Percentiles rank a stretch among this genome's conserved stretches.
phyloP scores from a whole-genome alignment of 305 asterid species.

The Fraxinus angustifolia region DNA sequence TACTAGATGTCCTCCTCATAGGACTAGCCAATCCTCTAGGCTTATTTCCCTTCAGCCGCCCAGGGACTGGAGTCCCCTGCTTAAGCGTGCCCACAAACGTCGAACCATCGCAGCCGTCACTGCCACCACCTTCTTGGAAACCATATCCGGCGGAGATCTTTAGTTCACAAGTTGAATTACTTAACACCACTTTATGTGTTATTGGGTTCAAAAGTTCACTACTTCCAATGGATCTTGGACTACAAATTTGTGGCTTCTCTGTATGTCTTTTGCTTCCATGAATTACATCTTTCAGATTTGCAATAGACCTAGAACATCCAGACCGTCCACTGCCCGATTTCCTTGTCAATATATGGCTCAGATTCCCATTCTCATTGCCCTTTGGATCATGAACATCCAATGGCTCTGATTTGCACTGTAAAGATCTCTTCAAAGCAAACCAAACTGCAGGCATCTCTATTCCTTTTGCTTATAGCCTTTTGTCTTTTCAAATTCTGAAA shows the following conservation, averaged over 20 bases:
- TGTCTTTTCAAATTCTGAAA: neutral
- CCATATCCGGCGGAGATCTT: slow-evolving; percentile 46
- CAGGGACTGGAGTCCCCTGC: slow-evolving; percentile 81
- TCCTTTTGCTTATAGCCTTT: neutral
- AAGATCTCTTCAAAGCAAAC: slow-evolving; percentile 69
- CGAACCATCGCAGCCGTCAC: slow-evolving; percentile 31
- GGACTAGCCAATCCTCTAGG: slow-evolving; percentile 45
- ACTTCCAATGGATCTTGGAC: slow-evolving; percentile 91
- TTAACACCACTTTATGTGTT: slow-evolving; percentile 69
- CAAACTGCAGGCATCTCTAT: slow-evolving; percentile 76
- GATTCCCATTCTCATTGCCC: slow-evolving; percentile 19
- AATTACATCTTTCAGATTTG: slow-evolving; percentile 62
- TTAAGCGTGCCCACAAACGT: slow-evolving; percentile 49
- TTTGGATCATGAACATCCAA: slow-evolving; percentile 57
- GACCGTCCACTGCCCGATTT: slow-evolving; percentile 50
- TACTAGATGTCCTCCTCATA: slow-evolving; percentile 52
- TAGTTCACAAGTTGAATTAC: slow-evolving; percentile 69
- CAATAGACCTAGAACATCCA: slow-evolving; percentile 70
- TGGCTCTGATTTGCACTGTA: slow-evolving; percentile 64
- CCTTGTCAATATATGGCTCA: slow-evolving; percentile 51
- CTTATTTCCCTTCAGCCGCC: slow-evolving; percentile 30
- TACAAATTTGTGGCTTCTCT: slow-evolving; percentile 65
- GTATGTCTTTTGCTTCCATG: slow-evolving; percentile 88
- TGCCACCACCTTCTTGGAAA: slow-evolving; percentile 30
- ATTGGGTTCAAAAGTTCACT: slow-evolving; percentile 84